Evolutionary conservation across 164 flowering plant genomes (phyloP).

Genomic region (Magnolia sinica): DNA sequence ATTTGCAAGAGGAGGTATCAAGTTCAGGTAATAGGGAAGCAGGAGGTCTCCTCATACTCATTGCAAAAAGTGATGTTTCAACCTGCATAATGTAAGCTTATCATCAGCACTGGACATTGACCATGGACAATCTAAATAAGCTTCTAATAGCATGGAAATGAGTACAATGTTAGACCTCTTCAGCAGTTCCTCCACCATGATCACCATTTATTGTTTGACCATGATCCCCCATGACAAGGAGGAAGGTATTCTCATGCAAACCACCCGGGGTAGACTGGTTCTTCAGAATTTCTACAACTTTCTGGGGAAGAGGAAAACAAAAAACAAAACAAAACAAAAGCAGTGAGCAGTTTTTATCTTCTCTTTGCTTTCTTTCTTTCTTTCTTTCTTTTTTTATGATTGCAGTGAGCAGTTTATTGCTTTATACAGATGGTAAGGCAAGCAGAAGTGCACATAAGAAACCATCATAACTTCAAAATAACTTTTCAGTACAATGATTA

Average conservation of each 20-base stretch:
- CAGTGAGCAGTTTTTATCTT: not conserved
- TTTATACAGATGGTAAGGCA: not conserved
- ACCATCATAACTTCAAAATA: not conserved
- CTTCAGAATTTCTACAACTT: conserved; percentile 61
- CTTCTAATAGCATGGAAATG: not conserved
- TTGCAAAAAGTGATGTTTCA: conserved; percentile 89
- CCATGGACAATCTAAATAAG: not conserved
- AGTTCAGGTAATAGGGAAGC: conserved; percentile 35
- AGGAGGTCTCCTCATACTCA: conserved; percentile 60
- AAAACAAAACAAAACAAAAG: not conserved
- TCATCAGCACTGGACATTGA: conserved; percentile 11
- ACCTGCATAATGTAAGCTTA: conserved; percentile 49
- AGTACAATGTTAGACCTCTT: conserved; percentile 55
- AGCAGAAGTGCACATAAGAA: not conserved
- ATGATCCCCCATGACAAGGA: conserved; percentile 98
- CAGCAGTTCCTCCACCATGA: conserved; percentile 98
- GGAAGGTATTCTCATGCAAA: conserved; percentile 80
- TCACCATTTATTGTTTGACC: conserved; percentile 98
- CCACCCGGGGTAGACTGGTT: conserved; percentile 81
- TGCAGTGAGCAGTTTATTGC: not conserved
- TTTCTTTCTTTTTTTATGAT: no score
- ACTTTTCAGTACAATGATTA: not conserved
- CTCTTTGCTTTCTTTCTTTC: not conserved
- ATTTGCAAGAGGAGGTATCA: conserved; percentile 48
- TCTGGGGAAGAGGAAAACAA: conserved; percentile 39